Base-by-base conservation (phyloP, 2,329 filamentous ascomycete genomes). In the Ophiostoma triangulosporum region DNA sequence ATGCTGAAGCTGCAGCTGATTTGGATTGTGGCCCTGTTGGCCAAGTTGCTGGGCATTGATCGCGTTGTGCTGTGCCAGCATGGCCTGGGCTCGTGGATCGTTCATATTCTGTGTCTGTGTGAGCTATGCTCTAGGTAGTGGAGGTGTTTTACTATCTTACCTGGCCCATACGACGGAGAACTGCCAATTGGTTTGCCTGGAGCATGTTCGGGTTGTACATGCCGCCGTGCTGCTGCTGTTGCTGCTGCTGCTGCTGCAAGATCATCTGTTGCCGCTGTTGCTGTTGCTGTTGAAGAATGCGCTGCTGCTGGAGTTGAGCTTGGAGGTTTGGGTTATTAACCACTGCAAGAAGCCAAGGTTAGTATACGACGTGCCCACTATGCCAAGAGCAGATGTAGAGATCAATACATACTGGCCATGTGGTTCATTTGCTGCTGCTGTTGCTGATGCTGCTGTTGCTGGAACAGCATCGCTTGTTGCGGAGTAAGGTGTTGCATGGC, bases 401-500 rank as follows among this genome's bases (percentile, higher is more conserved):
- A 20, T 12, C 14, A 46, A 46, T 38, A 64, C 64, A 60, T 59
- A 68, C 65, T 60, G 33, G 60, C 62, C 59, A 68, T 67, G 45
- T 65, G 64, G 35, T 66, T 67, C 57, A 71, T 73, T 50, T 75
- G 71, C 17, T 60, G 60, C 35, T 60, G 60, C 57, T 78, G 77
- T 54, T 78, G 78, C 48, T 50, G 48, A 4, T 36, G 71, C 32
- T 60, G 60, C 40, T 60, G 46, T 20, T 78, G 77, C 54, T 78
- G 78, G 56, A 81, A 74, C 64, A 81, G 69, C 59, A 80, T 77
- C 56, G 71, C 70, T 62, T 76, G 74, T 51, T 70, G 73, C 40
- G 84, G 83, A 63, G 74, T 86, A 52, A 89, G 65, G 64, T 90
- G 86, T 63, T 84, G 82, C 61, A 89, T 69, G 17, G 82, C 82